Evolutionary conservation across 768 basidiomycete genomes (phyloP).

Genomic region (Pulveroboletus sp.): DNA sequence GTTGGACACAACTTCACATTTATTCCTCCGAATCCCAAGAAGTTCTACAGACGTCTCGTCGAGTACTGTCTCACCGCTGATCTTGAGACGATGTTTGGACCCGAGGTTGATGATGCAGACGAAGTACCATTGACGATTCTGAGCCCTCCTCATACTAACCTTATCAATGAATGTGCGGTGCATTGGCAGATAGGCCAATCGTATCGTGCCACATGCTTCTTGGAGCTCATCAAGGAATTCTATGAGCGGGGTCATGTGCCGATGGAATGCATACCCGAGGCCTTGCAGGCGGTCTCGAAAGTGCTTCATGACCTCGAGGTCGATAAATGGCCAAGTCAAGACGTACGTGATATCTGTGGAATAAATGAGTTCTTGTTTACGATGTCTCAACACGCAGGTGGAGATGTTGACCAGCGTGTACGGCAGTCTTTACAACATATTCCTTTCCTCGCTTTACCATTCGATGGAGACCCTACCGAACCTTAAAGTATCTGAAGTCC

Average conservation of each 20-base stretch:
- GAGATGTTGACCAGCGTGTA: conserved; percentile 68
- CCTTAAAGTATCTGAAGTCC: conserved; percentile 66
- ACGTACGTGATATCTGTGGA: conserved; percentile 51
- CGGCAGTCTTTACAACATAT: conserved; percentile 76
- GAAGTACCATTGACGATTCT: conserved; percentile 94
- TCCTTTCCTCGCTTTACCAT: conserved; percentile 81
- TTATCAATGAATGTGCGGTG: conserved; percentile 83
- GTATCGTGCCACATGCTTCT: conserved; percentile 73
- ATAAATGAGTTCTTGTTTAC: conserved; percentile 3
- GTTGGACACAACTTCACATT: conserved; percentile 80
- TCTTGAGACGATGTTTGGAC: conserved; percentile 83
- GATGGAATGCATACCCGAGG: conserved; percentile 91
- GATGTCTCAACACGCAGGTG: conserved; percentile 36
- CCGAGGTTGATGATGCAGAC: conserved; percentile 89
- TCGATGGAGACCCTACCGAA: conserved; percentile 71
- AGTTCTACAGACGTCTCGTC: conserved; percentile 79
- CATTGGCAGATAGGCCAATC: conserved; percentile 86
- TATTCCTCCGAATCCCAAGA: conserved; percentile 84
- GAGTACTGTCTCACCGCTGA: conserved; percentile 80
- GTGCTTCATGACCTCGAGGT: conserved; percentile 65
- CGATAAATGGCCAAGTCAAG: conserved; percentile 73
- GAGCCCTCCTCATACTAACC: conserved; percentile 68
- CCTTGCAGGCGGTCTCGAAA: conserved; percentile 66
- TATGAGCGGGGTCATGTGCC: conserved; percentile 90
- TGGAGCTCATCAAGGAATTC: conserved; percentile 80